phyloP scores from a whole-genome alignment of 2,329 filamentous ascomycete species.

The Calonectria fujianensis region DNA sequence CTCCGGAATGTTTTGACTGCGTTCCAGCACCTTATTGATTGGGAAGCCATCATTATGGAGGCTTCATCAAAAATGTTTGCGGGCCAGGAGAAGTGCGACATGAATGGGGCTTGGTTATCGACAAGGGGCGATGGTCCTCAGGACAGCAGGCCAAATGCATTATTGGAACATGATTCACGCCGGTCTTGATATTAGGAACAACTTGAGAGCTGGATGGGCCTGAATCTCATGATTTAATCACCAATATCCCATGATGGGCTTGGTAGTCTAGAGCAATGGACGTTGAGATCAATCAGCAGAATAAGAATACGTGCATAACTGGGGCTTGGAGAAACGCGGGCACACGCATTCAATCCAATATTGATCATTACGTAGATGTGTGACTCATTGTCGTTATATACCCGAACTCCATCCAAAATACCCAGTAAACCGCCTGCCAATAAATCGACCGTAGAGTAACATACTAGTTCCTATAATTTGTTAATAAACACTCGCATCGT shows the following conservation, averaged over 20 bases:
- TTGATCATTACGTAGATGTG: not conserved
- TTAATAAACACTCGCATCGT: not conserved
- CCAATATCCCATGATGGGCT: not conserved
- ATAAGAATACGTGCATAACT: not conserved
- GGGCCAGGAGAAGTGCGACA: not conserved
- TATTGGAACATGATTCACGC: not conserved
- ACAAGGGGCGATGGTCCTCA: not conserved
- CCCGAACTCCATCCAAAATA: not conserved
- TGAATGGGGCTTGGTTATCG: not conserved
- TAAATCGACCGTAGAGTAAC: not conserved
- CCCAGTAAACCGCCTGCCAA: not conserved
- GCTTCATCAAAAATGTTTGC: not conserved
- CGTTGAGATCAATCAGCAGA: not conserved
- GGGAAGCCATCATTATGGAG: not conserved
- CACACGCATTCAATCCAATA: not conserved
- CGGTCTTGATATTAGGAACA: not conserved
- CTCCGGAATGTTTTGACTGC: conserved; percentile 11
- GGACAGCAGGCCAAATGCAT: not conserved
- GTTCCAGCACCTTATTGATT: not conserved
- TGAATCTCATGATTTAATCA: not conserved
- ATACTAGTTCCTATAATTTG: not conserved
- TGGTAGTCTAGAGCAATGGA: not conserved
- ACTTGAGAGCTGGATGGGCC: not conserved
- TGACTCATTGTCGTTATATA: not conserved
- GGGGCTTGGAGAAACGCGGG: not conserved